phyloP scores from a whole-genome alignment of 768 basidiomycete species.

The Termitomyces sp. region DNA sequence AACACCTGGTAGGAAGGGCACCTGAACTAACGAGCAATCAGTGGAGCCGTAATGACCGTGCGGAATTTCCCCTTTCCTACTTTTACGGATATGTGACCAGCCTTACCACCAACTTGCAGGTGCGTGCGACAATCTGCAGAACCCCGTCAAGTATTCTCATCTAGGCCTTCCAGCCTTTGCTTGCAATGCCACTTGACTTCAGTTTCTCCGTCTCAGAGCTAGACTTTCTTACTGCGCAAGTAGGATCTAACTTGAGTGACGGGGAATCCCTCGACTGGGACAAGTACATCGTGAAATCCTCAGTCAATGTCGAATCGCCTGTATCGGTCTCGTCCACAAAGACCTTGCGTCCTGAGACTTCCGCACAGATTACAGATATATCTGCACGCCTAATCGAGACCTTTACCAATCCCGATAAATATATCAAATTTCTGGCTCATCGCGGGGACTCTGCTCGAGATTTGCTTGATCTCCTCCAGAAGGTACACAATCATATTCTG shows the following conservation, averaged over 20 bases:
- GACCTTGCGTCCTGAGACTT: background rate
- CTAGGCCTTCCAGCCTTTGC: background rate
- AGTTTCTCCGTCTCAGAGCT: background rate
- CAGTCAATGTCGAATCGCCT: background rate
- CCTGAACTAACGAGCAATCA: background rate
- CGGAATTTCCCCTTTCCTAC: background rate
- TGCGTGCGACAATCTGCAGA: background rate
- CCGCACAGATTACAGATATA: constrained; percentile 6
- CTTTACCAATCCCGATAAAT: constrained; percentile 9
- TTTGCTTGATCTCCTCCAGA: constrained; percentile 19
- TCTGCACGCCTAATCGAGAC: constrained; percentile 7
- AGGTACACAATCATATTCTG: constrained; percentile 6
- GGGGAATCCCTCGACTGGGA: background rate
- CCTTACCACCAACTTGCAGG: background rate
- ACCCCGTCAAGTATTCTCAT: background rate
- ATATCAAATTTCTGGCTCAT: constrained; percentile 12
- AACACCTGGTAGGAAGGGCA: background rate
- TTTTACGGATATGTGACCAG: background rate
- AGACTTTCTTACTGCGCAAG: background rate
- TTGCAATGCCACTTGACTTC: background rate
- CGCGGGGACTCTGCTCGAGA: constrained; percentile 11
- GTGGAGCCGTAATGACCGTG: background rate
- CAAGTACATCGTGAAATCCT: background rate
- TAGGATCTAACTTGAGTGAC: no score
- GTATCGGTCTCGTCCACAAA: background rate